phyloP scores from a whole-genome alignment of 106 monocot species.

The Triglochin maritima region DNA sequence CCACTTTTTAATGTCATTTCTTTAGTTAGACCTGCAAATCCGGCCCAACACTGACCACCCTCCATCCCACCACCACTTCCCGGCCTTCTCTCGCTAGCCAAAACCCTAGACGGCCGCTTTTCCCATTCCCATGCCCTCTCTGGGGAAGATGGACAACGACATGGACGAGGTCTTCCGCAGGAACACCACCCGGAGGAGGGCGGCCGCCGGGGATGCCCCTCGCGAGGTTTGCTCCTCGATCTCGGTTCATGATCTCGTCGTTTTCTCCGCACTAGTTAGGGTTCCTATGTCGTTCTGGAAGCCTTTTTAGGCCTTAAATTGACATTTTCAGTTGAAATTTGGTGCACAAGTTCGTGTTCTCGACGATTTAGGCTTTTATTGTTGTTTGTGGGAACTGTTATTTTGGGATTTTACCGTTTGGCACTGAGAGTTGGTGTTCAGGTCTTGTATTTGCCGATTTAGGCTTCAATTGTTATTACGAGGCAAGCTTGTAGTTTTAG shows the following conservation, averaged over 20 bases:
- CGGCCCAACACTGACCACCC: too few species aligned
- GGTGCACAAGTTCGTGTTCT: neutral
- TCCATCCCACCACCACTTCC: too few species aligned
- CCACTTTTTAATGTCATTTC: too few species aligned
- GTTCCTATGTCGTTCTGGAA: neutral
- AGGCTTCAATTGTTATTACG: too few species aligned
- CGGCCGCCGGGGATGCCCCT: neutral
- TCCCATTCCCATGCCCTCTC: too few species aligned
- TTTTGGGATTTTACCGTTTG: neutral
- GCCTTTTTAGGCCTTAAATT: neutral
- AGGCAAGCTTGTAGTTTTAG: too few species aligned
- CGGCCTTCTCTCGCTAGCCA: too few species aligned
- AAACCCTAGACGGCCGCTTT: too few species aligned
- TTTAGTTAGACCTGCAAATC: too few species aligned
- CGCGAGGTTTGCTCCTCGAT: constrained; percentile 2
- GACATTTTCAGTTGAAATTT: neutral
- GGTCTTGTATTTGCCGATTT: too few species aligned
- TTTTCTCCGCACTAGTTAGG: neutral
- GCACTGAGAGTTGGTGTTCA: neutral
- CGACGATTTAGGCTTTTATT: neutral
- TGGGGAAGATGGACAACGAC: constrained; percentile 3
- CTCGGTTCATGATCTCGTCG: neutral
- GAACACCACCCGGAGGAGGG: constrained; percentile 2
- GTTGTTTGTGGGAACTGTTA: neutral
- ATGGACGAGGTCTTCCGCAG: constrained; percentile 9